Conservation (phyloP, 1,284 basidiomycete species). For the Marasmius tenuissimus region DNA sequence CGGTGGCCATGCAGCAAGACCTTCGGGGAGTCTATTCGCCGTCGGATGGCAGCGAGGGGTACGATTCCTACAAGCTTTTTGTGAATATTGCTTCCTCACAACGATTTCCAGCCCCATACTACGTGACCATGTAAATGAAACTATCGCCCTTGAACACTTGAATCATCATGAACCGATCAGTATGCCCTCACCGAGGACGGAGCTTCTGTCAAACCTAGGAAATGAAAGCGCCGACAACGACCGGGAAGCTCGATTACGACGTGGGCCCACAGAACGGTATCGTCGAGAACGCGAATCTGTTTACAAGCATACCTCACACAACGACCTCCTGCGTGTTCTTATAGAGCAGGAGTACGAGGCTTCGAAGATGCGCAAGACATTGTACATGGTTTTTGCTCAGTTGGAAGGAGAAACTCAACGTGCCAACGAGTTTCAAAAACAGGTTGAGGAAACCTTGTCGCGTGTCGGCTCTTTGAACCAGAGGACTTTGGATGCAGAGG, state of each 20-base stretch:
- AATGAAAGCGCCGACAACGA: not conserved
- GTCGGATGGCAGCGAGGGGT: constrained; percentile 13
- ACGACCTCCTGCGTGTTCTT: constrained; percentile 50
- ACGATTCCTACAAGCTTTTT: not conserved
- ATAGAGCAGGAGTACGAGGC: constrained; percentile 58
- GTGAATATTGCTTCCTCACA: not conserved
- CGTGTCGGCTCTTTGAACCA: constrained; percentile 55
- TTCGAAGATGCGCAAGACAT: constrained; percentile 48
- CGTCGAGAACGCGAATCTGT: constrained; percentile 32
- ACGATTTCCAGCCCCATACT: constrained; percentile 6
- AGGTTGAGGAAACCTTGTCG: constrained; percentile 46
- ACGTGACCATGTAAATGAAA: constrained; percentile 13
- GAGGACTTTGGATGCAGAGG: constrained; percentile 48
- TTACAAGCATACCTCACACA: constrained; percentile 28
- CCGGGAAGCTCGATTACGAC: constrained; percentile 5
- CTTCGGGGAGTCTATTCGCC: constrained; percentile 5
- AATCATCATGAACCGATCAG: not conserved
- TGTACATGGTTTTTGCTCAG: constrained; percentile 51
- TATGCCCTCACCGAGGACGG: constrained; percentile 10
- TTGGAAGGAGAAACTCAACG: constrained; percentile 53
- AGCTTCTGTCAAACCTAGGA: constrained; percentile 5
- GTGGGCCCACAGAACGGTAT: constrained; percentile 28
- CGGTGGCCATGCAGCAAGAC: not conserved
- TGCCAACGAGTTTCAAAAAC: constrained; percentile 51
- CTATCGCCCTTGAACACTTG: constrained; percentile 5